Evolutionary conservation across 164 flowering plant genomes (phyloP).

Genomic region (Nelumbo lutea): DNA sequence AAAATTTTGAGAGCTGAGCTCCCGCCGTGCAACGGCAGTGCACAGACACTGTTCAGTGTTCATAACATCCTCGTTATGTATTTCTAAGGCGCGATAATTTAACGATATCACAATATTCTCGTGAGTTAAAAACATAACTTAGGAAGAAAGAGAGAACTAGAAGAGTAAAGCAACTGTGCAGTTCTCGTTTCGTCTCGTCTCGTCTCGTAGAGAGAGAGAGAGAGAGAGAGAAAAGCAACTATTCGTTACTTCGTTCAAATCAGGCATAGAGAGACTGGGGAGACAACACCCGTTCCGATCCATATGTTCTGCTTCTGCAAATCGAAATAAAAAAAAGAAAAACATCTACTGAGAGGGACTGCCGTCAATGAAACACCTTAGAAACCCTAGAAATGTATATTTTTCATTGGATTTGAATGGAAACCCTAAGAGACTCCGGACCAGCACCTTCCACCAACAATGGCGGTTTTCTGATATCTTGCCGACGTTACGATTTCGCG

Average conservation of each 20-base stretch:
- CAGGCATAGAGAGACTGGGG: neutral
- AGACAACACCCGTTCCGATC: conserved; percentile 3
- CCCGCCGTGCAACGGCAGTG: no score
- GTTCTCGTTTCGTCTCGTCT: no score
- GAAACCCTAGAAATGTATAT: conserved; percentile 14
- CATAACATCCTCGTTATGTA: no score
- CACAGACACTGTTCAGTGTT: no score
- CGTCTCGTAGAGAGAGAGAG: neutral
- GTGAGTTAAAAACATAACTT: no score
- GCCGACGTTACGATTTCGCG: conserved; percentile 14
- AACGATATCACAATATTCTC: no score
- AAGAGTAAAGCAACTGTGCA: neutral
- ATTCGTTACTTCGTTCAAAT: conserved; percentile 5
- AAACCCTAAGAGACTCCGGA: conserved; percentile 12
- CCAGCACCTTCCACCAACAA: neutral
- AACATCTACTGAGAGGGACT: neutral
- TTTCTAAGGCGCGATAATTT: no score
- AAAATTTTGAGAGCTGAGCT: no score
- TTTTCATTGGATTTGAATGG: conserved; percentile 14
- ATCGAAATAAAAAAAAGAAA: neutral
- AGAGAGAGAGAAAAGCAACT: neutral
- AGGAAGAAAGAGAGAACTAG: no score
- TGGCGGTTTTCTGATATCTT: conserved; percentile 8
- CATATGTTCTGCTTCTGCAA: neutral
- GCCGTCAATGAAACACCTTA: conserved; percentile 1